Base-by-base conservation (phyloP, 2,329 filamentous ascomycete species). In the Fusarium nematophilum region DNA sequence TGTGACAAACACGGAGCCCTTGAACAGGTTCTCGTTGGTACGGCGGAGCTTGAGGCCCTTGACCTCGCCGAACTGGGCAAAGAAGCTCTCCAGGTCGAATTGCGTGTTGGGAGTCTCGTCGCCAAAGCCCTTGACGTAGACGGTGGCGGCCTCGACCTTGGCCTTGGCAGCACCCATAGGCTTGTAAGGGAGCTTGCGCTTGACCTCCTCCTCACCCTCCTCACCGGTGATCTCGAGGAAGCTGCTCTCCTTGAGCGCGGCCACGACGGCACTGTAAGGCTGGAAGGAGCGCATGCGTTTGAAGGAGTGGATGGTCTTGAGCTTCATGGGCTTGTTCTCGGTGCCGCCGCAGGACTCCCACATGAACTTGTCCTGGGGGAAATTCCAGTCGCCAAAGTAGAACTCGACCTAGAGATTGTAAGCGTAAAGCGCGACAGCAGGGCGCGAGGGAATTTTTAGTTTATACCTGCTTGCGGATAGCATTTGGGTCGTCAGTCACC, bases 231-330 rank as follows among this genome's bases (percentile, higher is more conserved):
- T 77, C 6, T 90, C 86, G 43, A 99, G 83, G 57, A 88, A 78
- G 25, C 84, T 82, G 79, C 91, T 95, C 17, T 90, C 86, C 75
- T 90, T 90, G 46, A 98, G 85, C 29, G 95, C 94, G 47, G 87
- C 87, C 57, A 97, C 88, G 36, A 99, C 86, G 52, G 90, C 89
- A 51, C 86, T 87, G 80, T 93, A 93, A 34, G 92, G 92, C 78
- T 95, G 88, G 85, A 98, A 99, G 70, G 89, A 90, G 66, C 88
- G 90, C 96, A 99, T 99, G 75, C 96, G 93, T 80, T 93, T 94
- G 84, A 99, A 99, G 45, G 81, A 88, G 82, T 89, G 87, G 65
- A 99, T 87, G 59, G 88, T 85, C 70, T 88, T 88, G 66, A 99
- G 82, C 17, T 88, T 81, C 30, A 99, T 88, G 36, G 93, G 85